A percentile compares a stretch with the other conserved stretches of the same genome.
Evolutionary conservation across 2,329 filamentous ascomycete species (phyloP).

Genomic region (Trichoderma sp.): DNA sequence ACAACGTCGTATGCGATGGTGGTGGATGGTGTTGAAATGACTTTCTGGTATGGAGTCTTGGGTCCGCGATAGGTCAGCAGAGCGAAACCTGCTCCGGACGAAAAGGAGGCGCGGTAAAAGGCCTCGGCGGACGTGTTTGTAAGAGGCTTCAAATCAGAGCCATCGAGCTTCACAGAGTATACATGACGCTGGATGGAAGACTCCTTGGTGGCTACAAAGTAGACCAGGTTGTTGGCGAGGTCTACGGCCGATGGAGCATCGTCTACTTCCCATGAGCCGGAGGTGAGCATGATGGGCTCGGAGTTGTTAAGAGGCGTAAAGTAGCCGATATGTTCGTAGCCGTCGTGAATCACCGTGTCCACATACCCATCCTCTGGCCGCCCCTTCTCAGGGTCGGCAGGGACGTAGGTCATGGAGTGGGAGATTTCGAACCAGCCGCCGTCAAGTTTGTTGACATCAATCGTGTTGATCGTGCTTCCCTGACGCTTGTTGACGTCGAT

Average conservation of each 20-base stretch:
- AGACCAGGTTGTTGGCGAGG: constrained; percentile 81
- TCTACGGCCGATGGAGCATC: constrained; percentile 83
- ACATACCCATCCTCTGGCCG: constrained; percentile 86
- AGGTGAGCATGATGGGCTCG: constrained; percentile 81
- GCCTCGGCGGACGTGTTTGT: constrained; percentile 73
- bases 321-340: constrained; percentile 89
- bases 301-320: constrained; percentile 85
- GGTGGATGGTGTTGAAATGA: constrained; percentile 79
- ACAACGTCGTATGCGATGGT: constrained; percentile 64
- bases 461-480: constrained; percentile 76
- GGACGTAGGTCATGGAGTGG: constrained; percentile 81
- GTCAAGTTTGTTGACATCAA: constrained; percentile 82
- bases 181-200: constrained; percentile 87
- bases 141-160: constrained; percentile 70
- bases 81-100: constrained; percentile 75
- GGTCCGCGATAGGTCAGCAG: constrained; percentile 85
- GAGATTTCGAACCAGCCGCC: constrained; percentile 97
- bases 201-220: constrained; percentile 85
- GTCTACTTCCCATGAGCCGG: constrained; percentile 90
- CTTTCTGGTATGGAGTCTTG: constrained; percentile 84
- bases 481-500: constrained; percentile 75
- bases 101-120: constrained; percentile 85
- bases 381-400: constrained; percentile 75
- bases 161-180: constrained; percentile 85
- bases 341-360: constrained; percentile 83